phyloP scores from a whole-genome alignment of 2,329 filamentous ascomycete genomes.

The Talaromyces atroroseus region DNA sequence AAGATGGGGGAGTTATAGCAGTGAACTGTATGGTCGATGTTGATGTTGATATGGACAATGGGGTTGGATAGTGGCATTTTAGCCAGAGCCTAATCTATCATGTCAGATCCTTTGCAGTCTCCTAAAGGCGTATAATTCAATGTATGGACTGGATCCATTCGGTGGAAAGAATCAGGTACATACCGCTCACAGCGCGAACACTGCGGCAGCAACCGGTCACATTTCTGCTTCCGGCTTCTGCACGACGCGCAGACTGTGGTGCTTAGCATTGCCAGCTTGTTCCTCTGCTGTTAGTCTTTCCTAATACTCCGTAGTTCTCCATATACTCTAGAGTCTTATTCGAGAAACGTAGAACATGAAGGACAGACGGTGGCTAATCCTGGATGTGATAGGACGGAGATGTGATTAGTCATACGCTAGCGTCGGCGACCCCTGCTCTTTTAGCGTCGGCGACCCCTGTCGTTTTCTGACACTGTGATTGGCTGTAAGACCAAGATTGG shows the following conservation, averaged over 20 bases:
- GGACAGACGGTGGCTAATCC: neutral
- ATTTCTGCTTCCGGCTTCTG: conserved; percentile 1
- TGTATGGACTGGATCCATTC: too few species aligned
- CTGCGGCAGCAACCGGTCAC: neutral
- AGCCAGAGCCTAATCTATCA: neutral
- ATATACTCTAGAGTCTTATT: neutral
- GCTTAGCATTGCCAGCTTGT: neutral
- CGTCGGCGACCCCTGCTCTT: conserved; percentile 1
- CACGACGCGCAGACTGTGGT: neutral
- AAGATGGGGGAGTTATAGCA: neutral
- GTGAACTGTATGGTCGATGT: neutral
- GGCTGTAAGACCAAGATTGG: neutral
- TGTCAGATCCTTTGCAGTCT: too few species aligned
- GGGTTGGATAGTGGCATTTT: neutral
- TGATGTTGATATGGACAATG: neutral
- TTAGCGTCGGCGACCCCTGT: conserved; percentile 5
- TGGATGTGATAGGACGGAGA: neutral
- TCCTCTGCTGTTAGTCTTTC: too few species aligned
- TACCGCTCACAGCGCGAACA: neutral
- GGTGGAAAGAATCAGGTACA: neutral
- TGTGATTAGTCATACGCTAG: neutral
- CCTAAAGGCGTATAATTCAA: too few species aligned
- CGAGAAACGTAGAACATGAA: neutral
- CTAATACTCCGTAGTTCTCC: too few species aligned
- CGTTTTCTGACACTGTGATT: neutral